Evolutionary conservation across 129 eudicot genomes (phyloP), one percentile per base, ranked within the genome.

Genomic region (Centaurea solstitialis): DNA sequence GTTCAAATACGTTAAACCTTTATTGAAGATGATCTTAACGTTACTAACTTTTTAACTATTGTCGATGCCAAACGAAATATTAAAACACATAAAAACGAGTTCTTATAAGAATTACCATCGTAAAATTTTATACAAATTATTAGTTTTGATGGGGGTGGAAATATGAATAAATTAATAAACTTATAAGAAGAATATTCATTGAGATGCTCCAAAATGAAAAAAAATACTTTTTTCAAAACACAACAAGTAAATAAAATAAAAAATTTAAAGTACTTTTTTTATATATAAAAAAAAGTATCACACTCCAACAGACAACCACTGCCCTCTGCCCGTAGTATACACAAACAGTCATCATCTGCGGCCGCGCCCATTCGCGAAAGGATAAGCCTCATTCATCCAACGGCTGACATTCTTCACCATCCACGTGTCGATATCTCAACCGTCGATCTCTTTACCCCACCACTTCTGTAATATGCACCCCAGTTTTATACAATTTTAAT

Each of bases 281-380:
- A n/a, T n/a, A n/a, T 15, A n/a, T 15, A 53, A 4, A 50, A 47
- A 53, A 53, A 57, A 57, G 65, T 57, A 57, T 57, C 65, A 57
- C 65, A 57, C 22, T 77, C 24, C 59, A 5, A 79, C 13, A 40
- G 35, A 35, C 61, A 57, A 35, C 75, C 65, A 47, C 76, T 65
- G 35, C 68, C 41, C 43, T 37, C 74, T 76, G 67, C 30, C 68
- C 78, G 9, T n/a, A 11, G 9, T n/a, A 11, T 57, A 13, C 21
- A n/a, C 24, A 11, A 10, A 13, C 68, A 41, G 71, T 71, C 79
- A 74, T 77, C 81, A 77, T 80, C 78, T 80, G 84, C 81, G 86
- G 84, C 79, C 57, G 81, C 90, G 75, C 81, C 78, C 76, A 78
- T 57, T 53, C 71, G 66, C 77, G 70, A 76, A 11, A 68, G 75